These are phyloP conservation scores for Alternaria sp. DNA, from an alignment of 2,329 filamentous ascomycete genomes.

Conservation along the genomic window DNA sequence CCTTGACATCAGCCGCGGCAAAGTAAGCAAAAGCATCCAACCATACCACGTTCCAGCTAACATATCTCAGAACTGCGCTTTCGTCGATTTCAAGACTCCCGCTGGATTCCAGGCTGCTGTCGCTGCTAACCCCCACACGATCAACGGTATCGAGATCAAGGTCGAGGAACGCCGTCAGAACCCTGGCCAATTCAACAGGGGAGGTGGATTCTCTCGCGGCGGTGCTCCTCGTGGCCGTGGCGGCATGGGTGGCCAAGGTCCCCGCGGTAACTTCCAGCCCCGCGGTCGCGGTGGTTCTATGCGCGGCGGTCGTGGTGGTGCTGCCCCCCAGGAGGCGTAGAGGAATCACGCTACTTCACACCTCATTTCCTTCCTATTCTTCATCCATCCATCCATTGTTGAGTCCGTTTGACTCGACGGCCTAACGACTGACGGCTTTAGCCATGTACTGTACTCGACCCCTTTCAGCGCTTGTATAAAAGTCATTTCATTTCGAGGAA, in stretches of 20 bases:
- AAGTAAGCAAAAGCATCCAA: slow-evolving; percentile 67
- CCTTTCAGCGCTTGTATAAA: slow-evolving; percentile 50
- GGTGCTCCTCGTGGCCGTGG: slow-evolving; percentile 66
- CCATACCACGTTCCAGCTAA: slow-evolving; percentile 25
- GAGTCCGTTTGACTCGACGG: slow-evolving; percentile 27
- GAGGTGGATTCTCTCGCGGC: slow-evolving; percentile 51
- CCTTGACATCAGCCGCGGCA: slow-evolving; percentile 72
- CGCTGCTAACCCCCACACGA: slow-evolving; percentile 82
- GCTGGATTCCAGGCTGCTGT: slow-evolving; percentile 86
- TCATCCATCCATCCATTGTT: slow-evolving; percentile 19
- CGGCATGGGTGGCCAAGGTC: slow-evolving; percentile 64
- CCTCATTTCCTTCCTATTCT: slow-evolving; percentile 16
- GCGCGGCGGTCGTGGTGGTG: slow-evolving; percentile 61
- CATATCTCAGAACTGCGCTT: slow-evolving; percentile 82
- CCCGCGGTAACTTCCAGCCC: slow-evolving; percentile 74
- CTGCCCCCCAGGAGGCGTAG: slow-evolving; percentile 48
- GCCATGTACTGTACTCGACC: slow-evolving; percentile 49
- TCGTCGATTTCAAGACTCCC: slow-evolving; percentile 87
- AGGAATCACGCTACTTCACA: slow-evolving; percentile 6
- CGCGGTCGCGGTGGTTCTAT: slow-evolving; percentile 70
- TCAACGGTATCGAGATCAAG: slow-evolving; percentile 82
- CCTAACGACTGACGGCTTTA: slow-evolving; percentile 50
- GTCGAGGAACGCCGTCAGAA: slow-evolving; percentile 86
- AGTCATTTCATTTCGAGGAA: slow-evolving; percentile 47
- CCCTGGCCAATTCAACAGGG: slow-evolving; percentile 45